These are phyloP conservation scores for Iris macrosiphon DNA, from an alignment of 106 monocot genomes.

Conservation along the genomic window DNA sequence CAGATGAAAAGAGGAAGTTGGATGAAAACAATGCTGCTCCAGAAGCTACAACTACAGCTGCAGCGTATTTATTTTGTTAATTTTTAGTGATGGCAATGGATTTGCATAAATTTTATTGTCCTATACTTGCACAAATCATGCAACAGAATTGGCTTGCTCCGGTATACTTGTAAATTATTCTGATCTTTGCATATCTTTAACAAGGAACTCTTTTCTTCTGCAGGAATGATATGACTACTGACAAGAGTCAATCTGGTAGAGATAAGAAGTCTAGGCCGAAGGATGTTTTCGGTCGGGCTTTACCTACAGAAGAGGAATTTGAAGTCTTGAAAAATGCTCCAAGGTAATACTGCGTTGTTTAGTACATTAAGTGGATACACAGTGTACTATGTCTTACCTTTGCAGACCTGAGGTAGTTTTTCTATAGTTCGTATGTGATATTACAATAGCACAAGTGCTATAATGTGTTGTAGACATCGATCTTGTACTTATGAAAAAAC, in stretches of 20 bases:
- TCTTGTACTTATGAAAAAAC: too few species aligned
- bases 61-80: constrained; percentile 22
- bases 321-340: constrained; percentile 98
- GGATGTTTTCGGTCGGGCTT: constrained; percentile 92
- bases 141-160: not conserved
- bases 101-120: not conserved
- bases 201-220: not conserved
- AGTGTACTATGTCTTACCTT: too few species aligned
- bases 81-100: not conserved
- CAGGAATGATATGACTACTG: constrained; percentile 28
- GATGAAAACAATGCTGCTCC: constrained; percentile 16
- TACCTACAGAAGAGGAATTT: constrained; percentile 96
- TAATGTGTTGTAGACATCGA: too few species aligned
- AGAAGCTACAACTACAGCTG: constrained; percentile 19
- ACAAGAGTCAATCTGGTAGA: constrained; percentile 8
- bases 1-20: constrained; percentile 55
- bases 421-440: too few species aligned
- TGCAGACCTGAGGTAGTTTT: too few species aligned
- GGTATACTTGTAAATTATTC: not conserved
- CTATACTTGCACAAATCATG: not conserved
- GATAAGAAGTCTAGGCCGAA: constrained; percentile 77
- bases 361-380: too few species aligned
- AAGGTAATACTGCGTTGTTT: constrained; percentile 37
- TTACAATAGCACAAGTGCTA: too few species aligned
- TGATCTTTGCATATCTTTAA: not conserved